Conservation (phyloP, 1,284 basidiomycete genomes). For the Sporisorium reilianum region DNA sequence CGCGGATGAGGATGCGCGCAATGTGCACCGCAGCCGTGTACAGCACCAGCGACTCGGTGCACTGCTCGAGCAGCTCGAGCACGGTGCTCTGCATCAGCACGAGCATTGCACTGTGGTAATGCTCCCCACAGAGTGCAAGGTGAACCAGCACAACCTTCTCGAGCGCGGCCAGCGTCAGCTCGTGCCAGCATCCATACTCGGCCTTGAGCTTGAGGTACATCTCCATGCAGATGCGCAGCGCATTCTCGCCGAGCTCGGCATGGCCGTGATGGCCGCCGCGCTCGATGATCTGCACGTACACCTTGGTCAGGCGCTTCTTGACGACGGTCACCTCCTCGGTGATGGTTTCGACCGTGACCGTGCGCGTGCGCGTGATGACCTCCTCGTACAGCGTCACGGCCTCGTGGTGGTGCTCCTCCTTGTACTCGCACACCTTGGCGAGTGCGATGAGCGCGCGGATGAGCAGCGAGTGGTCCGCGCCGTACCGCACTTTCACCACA, state of each 20-base stretch:
- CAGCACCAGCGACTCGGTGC: conserved; percentile 1
- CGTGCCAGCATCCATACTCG: conserved; percentile 8
- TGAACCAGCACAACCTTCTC: conserved; percentile 2
- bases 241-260: conserved; percentile 11
- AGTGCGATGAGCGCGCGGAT: conserved; percentile 7
- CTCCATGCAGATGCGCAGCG: conserved; percentile 11
- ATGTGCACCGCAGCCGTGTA: conserved; percentile 4
- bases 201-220: conserved; percentile 11
- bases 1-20: conserved; percentile 7
- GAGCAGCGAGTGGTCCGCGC: conserved; percentile 10
- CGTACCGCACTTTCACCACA: conserved; percentile 2
- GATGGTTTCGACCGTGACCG: conserved; percentile 12
- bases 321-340: conserved; percentile 16
- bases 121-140: conserved; percentile 7
- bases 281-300: conserved; percentile 14
- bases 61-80: background rate
- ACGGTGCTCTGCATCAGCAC: conserved; percentile 6
- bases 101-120: background rate
- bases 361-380: conserved; percentile 7
- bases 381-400: conserved; percentile 17
- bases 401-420: conserved; percentile 15
- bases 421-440: conserved; percentile 12
- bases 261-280: conserved; percentile 11
- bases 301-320: conserved; percentile 16
- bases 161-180: conserved; percentile 5